Percentiles rank a stretch among this genome's conserved stretches.
Evolutionary conservation across 768 basidiomycete genomes (phyloP).

Genomic region (Basidioascus undulatus): DNA sequence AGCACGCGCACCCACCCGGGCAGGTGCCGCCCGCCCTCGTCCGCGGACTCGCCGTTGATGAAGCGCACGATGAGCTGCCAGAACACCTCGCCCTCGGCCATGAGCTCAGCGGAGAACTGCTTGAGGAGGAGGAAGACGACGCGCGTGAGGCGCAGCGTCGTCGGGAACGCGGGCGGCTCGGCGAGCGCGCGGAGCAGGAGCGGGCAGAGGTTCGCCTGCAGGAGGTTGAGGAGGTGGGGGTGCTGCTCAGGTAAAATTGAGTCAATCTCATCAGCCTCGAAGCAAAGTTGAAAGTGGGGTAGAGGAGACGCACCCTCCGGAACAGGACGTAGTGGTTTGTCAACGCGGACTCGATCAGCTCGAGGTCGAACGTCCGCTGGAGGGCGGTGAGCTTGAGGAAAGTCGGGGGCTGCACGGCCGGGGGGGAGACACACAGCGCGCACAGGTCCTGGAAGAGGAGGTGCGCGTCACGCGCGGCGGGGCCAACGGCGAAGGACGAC

Average conservation of each 20-base stretch:
- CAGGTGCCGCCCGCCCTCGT: constrained; percentile 11
- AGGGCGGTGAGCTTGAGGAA: constrained; percentile 61
- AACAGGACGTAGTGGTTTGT: constrained; percentile 78
- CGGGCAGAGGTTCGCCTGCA: constrained; percentile 72
- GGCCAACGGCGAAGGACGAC: constrained; percentile 33
- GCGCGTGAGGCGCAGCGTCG: constrained; percentile 71
- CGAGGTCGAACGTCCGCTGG: constrained; percentile 85
- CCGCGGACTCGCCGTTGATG: constrained; percentile 20
- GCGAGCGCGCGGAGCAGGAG: constrained; percentile 66
- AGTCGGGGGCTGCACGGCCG: constrained; percentile 34
- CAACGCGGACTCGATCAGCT: constrained; percentile 85
- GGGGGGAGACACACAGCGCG: constrained; percentile 58
- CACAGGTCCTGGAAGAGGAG: constrained; percentile 82
- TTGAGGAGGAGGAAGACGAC: constrained; percentile 84
- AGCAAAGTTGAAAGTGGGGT: no score
- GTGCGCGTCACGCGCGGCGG: constrained; percentile 62
- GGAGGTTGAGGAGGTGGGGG: constrained; percentile 55
- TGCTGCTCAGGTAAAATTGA: constrained; percentile 27
- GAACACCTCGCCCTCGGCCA: constrained; percentile 68
- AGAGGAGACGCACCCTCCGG: constrained; percentile 31
- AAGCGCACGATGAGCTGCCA: constrained; percentile 29
- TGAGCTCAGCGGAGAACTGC: constrained; percentile 59
- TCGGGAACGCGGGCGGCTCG: constrained; percentile 52
- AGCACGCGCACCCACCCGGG: constrained; percentile 74
- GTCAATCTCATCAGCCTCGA: neutral